Evolutionary conservation across 495 filamentous ascomycete genomes (phyloP), one percentile per base, ranked within the genome.

Genomic region (Talaromyces ruber): DNA sequence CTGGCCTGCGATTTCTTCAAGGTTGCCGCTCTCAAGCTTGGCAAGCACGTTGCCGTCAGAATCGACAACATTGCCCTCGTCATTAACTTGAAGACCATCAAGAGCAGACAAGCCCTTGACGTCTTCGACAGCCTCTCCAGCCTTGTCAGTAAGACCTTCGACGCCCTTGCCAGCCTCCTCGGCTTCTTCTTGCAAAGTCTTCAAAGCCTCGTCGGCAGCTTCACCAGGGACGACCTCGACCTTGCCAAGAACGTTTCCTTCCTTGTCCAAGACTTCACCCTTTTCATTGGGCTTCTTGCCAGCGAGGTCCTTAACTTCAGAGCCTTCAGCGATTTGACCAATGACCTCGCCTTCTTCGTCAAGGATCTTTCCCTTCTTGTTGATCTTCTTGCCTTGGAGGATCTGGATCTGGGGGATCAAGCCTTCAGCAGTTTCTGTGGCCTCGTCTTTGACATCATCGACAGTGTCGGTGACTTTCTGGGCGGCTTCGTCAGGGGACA

Each of bases 71-170:
- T 88, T 85, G 59, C 88, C 88, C 28, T 81, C 72, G 73, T 92
- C 91, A 77, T 90, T 91, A 69, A 92, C 83, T 58, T 81, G 84
- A 69, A 81, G 83, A 66, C 79, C 81, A 43, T 84, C 84, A 21
- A 91, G 73, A 50, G 81, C 71, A 0, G 85, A 84, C 47, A 84
- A 76, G 59, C 64, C 68, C 4, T 63, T 60, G 30, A 59, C 30
- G 5, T 11, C 37, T 3, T 81, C 56, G n/a, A n/a, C 62, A 26
- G 18, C 32, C 2, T 34, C 50, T 28, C 28, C 60, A 55, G 60
- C 58, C 14, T 60, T 52, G 14, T 61, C 62, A 22, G 51, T 18
- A 47, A 51, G 16, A 16, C 60, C 60, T n/a, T 60, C 55, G 26
- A 60, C 64, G 54, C 52, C 66, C 16, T 70, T 66, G n/a, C 62